Evolutionary conservation across 148 eudicot species (phyloP).

Genomic region (Heliosperma pusillum): DNA sequence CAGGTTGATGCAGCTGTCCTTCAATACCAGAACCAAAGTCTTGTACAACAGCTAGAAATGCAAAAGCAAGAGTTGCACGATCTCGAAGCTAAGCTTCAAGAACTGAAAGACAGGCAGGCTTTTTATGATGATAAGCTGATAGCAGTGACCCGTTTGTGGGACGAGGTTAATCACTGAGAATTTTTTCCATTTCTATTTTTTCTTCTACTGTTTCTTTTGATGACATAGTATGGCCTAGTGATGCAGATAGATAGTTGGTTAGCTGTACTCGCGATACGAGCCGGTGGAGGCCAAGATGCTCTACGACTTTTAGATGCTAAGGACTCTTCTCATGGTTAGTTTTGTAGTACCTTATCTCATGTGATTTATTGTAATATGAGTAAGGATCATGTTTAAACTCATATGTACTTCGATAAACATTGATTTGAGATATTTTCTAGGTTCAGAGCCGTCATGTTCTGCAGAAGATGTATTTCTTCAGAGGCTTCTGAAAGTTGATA

Average conservation of each 20-base stretch:
- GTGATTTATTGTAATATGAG: not conserved
- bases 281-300: conserved; percentile 57
- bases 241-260: conserved; percentile 72
- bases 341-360: not conserved
- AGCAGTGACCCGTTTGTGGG: conserved; percentile 68
- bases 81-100: conserved; percentile 73
- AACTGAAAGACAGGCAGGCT: conserved; percentile 66
- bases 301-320: conserved; percentile 49
- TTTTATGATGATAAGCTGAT: conserved; percentile 68
- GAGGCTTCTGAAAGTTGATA: conserved; percentile 56
- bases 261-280: conserved; percentile 65
- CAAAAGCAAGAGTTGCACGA: conserved; percentile 83
- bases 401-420: conserved; percentile 1
- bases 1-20: conserved; percentile 94
- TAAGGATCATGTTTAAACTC: not conserved
- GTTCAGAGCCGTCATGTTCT: conserved; percentile 60
- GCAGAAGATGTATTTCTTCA: conserved; percentile 78
- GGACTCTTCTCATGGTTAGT: conserved; percentile 62
- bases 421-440: conserved; percentile 31
- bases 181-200: conserved; percentile 4
- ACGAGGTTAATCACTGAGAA: conserved; percentile 47
- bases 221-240: conserved; percentile 13
- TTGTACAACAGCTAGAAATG: conserved; percentile 79
- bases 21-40: conserved; percentile 88
- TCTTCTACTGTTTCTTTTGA: conserved; percentile 2